Evolutionary conservation across 345 rosid species (phyloP).

Genomic region (Bruguiera parviflora): DNA sequence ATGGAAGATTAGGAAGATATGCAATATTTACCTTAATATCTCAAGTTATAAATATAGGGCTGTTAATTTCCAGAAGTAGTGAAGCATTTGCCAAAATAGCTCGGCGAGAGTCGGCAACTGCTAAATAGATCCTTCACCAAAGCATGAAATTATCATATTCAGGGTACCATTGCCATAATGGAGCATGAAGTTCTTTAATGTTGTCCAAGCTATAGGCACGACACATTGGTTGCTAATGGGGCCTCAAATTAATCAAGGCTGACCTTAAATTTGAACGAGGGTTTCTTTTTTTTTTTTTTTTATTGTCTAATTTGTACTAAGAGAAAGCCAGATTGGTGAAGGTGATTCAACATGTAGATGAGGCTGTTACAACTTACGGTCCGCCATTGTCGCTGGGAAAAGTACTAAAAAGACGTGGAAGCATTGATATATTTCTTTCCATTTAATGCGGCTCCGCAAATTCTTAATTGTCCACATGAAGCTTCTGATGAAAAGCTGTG

Average conservation of each 20-base stretch:
- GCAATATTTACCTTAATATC: no score
- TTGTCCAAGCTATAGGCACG: no score
- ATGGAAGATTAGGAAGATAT: no score
- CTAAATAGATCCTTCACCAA: neutral
- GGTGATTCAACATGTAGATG: neutral
- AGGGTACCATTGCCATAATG: neutral
- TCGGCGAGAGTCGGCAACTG: neutral
- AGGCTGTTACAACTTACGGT: neutral
- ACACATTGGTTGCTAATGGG: no score
- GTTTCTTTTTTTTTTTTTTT: no score
- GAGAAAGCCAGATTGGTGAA: neutral
- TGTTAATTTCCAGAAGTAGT: neutral
- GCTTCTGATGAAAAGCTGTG: conserved; percentile 41
- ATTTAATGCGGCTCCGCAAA: conserved; percentile 21
- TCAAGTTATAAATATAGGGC: neutral
- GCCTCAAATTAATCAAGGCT: no score
- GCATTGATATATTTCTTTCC: neutral
- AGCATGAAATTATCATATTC: neutral
- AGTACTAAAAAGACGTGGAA: neutral
- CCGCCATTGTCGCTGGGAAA: neutral
- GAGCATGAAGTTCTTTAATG: neutral
- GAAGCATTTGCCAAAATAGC: neutral
- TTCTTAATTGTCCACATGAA: conserved; percentile 32
- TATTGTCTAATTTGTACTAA: neutral
- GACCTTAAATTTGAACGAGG: no score